A percentile compares a stretch with the other conserved stretches of the same genome.
These are phyloP conservation scores for Ceratocystis albifundus DNA, from an alignment of 2,329 filamentous ascomycete genomes.

Conservation along the genomic window DNA sequence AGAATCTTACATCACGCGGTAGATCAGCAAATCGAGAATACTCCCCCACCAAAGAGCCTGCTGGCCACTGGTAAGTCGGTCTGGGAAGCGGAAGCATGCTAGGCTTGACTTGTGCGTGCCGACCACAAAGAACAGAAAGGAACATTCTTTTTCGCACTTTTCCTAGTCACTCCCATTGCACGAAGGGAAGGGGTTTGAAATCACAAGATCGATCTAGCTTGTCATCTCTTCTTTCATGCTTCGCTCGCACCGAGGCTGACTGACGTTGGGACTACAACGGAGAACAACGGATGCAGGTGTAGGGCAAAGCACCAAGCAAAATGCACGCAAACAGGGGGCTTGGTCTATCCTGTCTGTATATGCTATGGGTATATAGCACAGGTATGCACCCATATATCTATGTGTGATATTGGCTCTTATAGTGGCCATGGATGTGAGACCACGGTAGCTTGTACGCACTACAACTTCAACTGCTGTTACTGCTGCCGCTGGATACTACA, in stretches of 20 bases:
- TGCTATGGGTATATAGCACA: neutral
- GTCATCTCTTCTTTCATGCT: slow-evolving; percentile 5
- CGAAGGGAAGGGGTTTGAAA: neutral
- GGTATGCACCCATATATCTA: neutral
- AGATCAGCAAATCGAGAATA: neutral
- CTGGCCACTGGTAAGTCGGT: too few relatives aligned
- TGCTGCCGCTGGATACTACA: too few relatives aligned
- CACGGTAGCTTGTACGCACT: neutral
- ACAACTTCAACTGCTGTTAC: neutral
- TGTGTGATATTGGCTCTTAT: neutral
- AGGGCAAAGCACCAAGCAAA: slow-evolving; percentile 8
- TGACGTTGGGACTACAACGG: neutral
- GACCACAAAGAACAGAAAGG: neutral
- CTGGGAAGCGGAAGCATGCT: too few relatives aligned
- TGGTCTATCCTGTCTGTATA: neutral
- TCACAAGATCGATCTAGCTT: slow-evolving; percentile 7
- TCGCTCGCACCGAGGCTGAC: slow-evolving; percentile 6
- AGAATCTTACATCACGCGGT: neutral
- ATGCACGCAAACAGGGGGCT: slow-evolving; percentile 1
- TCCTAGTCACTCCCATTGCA: neutral
- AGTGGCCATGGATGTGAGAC: too few relatives aligned
- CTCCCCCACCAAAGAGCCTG: too few relatives aligned
- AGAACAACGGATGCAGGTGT: neutral
- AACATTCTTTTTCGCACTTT: neutral
- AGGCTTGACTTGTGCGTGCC: neutral